Conservation (phyloP, 768 basidiomycete genomes). For the Pisolithus tinctorius region DNA sequence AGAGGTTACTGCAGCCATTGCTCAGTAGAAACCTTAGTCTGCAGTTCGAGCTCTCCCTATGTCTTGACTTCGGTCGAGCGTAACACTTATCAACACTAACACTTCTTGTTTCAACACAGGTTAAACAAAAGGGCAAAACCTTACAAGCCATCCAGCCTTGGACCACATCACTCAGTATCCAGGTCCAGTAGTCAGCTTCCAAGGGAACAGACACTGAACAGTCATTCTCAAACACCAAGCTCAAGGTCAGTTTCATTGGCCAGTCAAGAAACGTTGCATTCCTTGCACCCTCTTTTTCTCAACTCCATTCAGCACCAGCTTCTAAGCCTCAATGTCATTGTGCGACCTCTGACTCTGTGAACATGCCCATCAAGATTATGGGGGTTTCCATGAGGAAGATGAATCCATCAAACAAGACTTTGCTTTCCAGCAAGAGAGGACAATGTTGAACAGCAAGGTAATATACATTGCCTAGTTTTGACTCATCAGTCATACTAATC, state of each 20-base stretch:
- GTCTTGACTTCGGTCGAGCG: no score
- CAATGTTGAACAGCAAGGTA: not conserved
- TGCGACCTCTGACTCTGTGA: not conserved
- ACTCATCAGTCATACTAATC: no score
- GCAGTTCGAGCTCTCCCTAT: no score
- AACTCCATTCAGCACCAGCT: not conserved
- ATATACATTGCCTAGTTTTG: no score
- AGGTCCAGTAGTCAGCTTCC: no score
- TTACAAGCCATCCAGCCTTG: not conserved
- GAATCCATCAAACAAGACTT: not conserved
- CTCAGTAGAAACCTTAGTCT: no score
- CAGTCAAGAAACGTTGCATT: not conserved
- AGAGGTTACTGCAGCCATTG: no score
- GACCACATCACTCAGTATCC: not conserved
- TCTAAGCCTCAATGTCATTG: not conserved
- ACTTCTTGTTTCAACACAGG: not conserved
- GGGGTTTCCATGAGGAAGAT: not conserved
- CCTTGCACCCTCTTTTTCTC: not conserved
- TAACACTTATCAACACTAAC: not conserved
- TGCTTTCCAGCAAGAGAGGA: not conserved
- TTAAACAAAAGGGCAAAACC: not conserved
- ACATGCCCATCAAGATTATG: not conserved
- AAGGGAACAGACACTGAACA: no score
- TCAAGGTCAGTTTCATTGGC: not conserved
- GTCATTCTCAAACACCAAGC: not conserved